These are phyloP conservation scores for Fusarium sp. DNA, from an alignment of 2,329 filamentous ascomycete species.

Conservation along the genomic window DNA sequence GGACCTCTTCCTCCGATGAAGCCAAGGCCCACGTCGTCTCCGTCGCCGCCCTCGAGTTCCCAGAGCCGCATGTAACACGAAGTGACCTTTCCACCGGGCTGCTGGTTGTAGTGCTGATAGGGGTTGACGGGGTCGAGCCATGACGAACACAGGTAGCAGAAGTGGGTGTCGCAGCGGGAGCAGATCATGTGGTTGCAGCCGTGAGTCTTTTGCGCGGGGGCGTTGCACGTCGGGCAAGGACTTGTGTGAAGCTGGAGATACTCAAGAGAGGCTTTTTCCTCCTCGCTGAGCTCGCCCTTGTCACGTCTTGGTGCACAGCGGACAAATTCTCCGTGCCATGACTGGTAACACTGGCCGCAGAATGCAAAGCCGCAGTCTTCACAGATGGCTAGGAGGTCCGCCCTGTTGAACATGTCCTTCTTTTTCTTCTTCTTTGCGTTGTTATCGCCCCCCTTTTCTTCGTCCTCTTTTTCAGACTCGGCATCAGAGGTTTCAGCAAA, in stretches of 20 bases:
- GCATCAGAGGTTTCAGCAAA: slow-evolving; percentile 67
- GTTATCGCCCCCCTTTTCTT: slow-evolving; percentile 43
- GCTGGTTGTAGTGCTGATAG: slow-evolving; percentile 87
- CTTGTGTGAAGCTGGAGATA: slow-evolving; percentile 86
- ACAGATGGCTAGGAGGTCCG: slow-evolving; percentile 83
- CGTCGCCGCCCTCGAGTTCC: slow-evolving; percentile 88
- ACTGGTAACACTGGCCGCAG: slow-evolving; percentile 74
- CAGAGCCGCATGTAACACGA: slow-evolving; percentile 87
- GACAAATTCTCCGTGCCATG: slow-evolving; percentile 92
- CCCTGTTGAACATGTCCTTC: slow-evolving; percentile 52
- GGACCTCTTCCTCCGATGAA: slow-evolving; percentile 53
- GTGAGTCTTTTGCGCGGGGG: slow-evolving; percentile 87
- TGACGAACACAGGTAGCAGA: slow-evolving; percentile 93
- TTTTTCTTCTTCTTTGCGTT: slow-evolving; percentile 36
- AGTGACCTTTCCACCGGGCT: slow-evolving; percentile 61
- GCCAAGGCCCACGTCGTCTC: slow-evolving; percentile 60
- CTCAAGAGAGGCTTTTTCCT: slow-evolving; percentile 87
- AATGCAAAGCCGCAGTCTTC: slow-evolving; percentile 92
- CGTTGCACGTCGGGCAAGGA: slow-evolving; percentile 87
- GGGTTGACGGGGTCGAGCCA: slow-evolving; percentile 86
- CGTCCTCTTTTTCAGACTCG: slow-evolving; percentile 59
- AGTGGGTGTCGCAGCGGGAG: slow-evolving; percentile 88
- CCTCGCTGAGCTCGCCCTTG: slow-evolving; percentile 77
- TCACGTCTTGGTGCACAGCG: slow-evolving; percentile 75
- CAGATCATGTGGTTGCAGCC: slow-evolving; percentile 99